phyloP scores from a whole-genome alignment of 2,329 filamentous ascomycete species.

The Arthrobotrys musiformis region DNA sequence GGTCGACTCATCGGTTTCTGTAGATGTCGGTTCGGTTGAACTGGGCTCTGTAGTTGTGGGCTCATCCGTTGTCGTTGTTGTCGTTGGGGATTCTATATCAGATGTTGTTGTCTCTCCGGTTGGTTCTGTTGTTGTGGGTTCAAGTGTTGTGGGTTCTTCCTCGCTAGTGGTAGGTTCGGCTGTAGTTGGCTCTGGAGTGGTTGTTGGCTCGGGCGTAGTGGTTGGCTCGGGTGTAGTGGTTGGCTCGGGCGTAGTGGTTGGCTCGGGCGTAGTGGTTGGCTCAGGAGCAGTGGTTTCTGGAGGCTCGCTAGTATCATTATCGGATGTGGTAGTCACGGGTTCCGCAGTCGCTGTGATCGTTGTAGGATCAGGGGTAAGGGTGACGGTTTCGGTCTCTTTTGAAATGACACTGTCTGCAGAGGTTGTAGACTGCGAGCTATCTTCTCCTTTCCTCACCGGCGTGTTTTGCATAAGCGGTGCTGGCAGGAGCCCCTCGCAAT shows the following conservation, averaged over 20 bases:
- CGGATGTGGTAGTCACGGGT: conserved; percentile 11
- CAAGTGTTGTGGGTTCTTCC: not conserved
- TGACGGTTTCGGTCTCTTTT: conserved; percentile 37
- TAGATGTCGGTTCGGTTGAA: not conserved
- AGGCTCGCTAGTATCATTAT: conserved; percentile 5
- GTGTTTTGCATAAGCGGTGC: conserved; percentile 36
- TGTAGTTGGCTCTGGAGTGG: not conserved
- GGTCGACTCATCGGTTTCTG: conserved; percentile 1
- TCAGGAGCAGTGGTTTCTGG: conserved; percentile 1
- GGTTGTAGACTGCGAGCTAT: conserved; percentile 29
- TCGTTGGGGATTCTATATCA: not conserved
- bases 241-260: not conserved
- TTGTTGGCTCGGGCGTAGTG: not conserved
- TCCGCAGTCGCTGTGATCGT: conserved; percentile 23
- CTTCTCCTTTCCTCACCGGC: conserved; percentile 49
- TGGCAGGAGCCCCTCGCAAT: conserved; percentile 47
- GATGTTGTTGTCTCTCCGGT: conserved; percentile 1
- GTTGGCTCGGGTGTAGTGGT: conserved; percentile 6
- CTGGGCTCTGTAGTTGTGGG: not conserved
- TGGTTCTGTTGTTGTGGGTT: not conserved
- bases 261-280: not conserved
- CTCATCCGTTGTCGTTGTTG: conserved; percentile 3
- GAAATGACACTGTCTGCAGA: not conserved
- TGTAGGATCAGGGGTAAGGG: conserved; percentile 8
- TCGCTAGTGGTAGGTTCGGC: not conserved